A percentile compares a stretch with the other conserved stretches of the same genome.
Evolutionary conservation across 2,329 filamentous ascomycete genomes (phyloP).

Genomic region (Alternaria sp.): DNA sequence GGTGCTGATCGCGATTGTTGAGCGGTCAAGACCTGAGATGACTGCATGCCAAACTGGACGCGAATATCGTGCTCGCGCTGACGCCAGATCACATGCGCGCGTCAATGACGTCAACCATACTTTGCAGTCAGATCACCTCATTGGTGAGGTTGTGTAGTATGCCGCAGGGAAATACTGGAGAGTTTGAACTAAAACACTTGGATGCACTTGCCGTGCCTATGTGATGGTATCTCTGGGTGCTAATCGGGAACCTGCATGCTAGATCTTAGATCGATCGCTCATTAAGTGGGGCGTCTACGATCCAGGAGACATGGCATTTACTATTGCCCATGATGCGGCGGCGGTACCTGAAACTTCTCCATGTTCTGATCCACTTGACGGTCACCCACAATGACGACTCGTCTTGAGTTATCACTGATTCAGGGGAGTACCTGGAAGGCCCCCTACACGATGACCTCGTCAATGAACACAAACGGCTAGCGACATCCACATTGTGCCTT

Average conservation of each 20-base stretch:
- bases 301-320: constrained; percentile 10
- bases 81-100: constrained; percentile 20
- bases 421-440: background rate
- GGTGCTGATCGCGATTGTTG: background rate
- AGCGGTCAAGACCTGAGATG: constrained; percentile 6
- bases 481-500: background rate
- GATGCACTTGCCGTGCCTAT: background rate
- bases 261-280: constrained; percentile 15
- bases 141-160: background rate
- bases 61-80: constrained; percentile 8
- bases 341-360: constrained; percentile 11
- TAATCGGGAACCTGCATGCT: constrained; percentile 11
- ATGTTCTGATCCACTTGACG: background rate
- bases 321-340: constrained; percentile 2
- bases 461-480: constrained; percentile 11
- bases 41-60: background rate
- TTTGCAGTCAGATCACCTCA: background rate
- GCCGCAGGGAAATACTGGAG: background rate
- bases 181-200: background rate
- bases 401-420: background rate
- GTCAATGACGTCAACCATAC: constrained; percentile 13
- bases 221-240: background rate
- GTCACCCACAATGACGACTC: background rate
- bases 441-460: constrained; percentile 6
- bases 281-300: constrained; percentile 2